Evolutionary conservation across 116 monocot species (phyloP).

Genomic region (Phalaenopsis hybrid): DNA sequence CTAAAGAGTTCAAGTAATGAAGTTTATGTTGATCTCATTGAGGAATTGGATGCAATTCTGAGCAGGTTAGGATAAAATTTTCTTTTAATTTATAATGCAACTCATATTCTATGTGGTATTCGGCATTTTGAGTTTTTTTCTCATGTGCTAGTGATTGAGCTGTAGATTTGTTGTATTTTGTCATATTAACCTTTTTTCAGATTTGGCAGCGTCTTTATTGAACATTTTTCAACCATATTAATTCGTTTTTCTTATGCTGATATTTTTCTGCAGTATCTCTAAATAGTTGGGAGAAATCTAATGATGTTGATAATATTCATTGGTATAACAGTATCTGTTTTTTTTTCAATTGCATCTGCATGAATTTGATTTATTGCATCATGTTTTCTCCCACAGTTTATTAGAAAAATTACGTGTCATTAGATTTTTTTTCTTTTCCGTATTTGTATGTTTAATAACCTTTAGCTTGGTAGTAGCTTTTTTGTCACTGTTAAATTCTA

Average conservation of each 20-base stretch:
- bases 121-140: background rate
- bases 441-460: background rate
- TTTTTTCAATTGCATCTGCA: background rate
- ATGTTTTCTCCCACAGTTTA: background rate
- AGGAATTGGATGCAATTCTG: conserved; percentile 72
- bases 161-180: background rate
- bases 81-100: background rate
- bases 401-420: background rate
- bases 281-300: background rate
- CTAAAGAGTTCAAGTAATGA: conserved; percentile 66
- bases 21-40: conserved; percentile 80
- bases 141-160: too few relatives aligned
- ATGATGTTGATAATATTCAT: background rate
- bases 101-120: background rate
- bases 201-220: background rate
- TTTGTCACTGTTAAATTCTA: background rate
- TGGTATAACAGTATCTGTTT: background rate
- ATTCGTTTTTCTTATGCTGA: background rate
- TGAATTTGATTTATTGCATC: background rate
- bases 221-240: background rate
- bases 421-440: background rate
- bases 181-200: background rate
- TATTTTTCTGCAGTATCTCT: background rate
- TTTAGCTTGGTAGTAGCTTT: background rate
- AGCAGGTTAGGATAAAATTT: conserved; percentile 42